These are phyloP conservation scores for Protostelium mycophagum DNA, from an alignment of 78 protist genomes.

Conservation along the genomic window DNA sequence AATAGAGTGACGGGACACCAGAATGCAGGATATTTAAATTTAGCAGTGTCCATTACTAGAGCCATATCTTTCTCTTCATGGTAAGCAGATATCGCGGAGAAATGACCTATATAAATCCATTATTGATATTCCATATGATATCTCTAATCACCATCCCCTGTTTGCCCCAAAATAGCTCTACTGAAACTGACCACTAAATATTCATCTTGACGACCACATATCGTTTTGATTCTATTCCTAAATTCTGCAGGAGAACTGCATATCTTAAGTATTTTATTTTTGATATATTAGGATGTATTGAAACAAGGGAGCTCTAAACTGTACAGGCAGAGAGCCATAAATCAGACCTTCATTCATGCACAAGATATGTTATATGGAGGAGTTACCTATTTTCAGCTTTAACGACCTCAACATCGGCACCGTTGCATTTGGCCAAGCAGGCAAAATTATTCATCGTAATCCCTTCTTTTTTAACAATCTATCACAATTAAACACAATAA, in stretches of 20 bases:
- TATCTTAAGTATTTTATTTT: too few species aligned
- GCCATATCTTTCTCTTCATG: constrained; percentile 53
- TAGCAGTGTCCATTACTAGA: constrained; percentile 81
- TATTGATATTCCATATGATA: too few species aligned
- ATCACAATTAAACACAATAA: too few species aligned
- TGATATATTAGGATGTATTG: too few species aligned
- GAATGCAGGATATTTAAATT: constrained; percentile 83
- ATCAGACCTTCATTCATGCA: too few species aligned
- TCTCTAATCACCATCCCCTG: constrained; percentile 80
- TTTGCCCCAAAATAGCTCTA: constrained; percentile 71
- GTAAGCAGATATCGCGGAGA: constrained; percentile 80
- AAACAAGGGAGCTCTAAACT: too few species aligned
- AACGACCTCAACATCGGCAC: constrained; percentile 29
- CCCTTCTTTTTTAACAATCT: constrained; percentile 34
- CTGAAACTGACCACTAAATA: constrained; percentile 49
- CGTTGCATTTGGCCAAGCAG: constrained; percentile 77
- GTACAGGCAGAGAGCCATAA: too few species aligned
- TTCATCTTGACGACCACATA: background rate
- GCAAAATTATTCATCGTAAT: constrained; percentile 60
- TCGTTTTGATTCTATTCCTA: constrained; percentile 11
- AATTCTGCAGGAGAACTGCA: constrained; percentile 15
- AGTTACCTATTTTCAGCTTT: constrained; percentile 22
- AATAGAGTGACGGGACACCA: constrained; percentile 71
- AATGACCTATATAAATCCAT: constrained; percentile 73
- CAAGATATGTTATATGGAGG: background rate